Conservation (phyloP, 2,329 filamentous ascomycete genomes). For the Stagonosporopsis chrysanthemi region DNA sequence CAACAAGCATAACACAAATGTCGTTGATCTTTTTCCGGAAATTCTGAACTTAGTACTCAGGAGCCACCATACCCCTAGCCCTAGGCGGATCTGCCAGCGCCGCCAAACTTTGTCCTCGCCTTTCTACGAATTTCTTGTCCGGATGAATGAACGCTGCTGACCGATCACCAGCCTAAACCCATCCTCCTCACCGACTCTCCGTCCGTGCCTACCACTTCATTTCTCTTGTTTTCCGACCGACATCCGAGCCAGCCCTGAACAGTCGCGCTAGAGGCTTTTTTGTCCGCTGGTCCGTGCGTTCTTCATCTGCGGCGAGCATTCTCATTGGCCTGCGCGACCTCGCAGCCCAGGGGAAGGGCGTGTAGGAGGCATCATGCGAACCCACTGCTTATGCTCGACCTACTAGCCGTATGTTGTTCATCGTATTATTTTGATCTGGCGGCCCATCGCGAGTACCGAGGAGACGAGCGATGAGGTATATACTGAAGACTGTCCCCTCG, state of each 20-base stretch:
- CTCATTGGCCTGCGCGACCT: slow-evolving; percentile 8
- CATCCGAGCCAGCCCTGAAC: slow-evolving; percentile 14
- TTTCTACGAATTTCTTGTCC: slow-evolving; percentile 1
- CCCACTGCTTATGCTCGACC: slow-evolving; percentile 12
- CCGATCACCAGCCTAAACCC: slow-evolving; percentile 3
- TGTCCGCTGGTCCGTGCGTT: slow-evolving; percentile 8
- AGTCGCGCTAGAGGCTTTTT: slow-evolving; percentile 14
- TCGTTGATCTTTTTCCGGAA: not conserved
- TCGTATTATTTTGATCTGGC: slow-evolving; percentile 4
- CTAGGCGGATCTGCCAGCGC: slow-evolving; percentile 16
- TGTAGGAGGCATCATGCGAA: slow-evolving; percentile 20
- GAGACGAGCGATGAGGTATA: slow-evolving; percentile 15
- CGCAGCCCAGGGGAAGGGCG: slow-evolving; percentile 8
- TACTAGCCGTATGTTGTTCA: slow-evolving; percentile 12
- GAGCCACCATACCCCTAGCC: not conserved
- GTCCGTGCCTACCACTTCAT: slow-evolving; percentile 17
- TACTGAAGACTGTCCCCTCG: slow-evolving; percentile 3
- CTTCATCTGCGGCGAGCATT: slow-evolving; percentile 9
- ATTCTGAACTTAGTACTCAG: not conserved
- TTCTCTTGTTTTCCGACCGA: slow-evolving; percentile 18
- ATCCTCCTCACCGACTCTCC: slow-evolving; percentile 17
- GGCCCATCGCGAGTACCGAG: slow-evolving; percentile 17
- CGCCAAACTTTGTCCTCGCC: slow-evolving; percentile 6
- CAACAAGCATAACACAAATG: slow-evolving; percentile 6
- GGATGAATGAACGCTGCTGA: slow-evolving; percentile 10